Evolutionary conservation across 345 rosid species (phyloP).

Genomic region (Eucalyptus microcorys): DNA sequence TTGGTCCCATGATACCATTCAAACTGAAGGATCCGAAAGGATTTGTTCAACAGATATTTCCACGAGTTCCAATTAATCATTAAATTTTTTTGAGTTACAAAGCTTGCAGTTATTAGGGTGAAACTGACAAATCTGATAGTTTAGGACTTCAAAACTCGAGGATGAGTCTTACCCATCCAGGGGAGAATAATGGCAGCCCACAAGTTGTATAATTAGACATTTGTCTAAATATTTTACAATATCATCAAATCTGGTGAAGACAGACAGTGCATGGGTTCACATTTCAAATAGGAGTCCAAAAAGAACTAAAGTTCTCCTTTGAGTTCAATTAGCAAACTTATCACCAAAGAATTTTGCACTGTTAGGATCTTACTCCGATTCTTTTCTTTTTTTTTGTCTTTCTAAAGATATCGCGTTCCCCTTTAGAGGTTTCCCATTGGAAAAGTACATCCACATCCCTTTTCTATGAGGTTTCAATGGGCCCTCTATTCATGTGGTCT

Average conservation of each 20-base stretch:
- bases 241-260: background rate
- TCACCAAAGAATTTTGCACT: background rate
- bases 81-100: background rate
- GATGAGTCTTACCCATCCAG: background rate
- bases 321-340: background rate
- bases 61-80: background rate
- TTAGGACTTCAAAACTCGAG: background rate
- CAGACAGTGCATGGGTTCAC: background rate
- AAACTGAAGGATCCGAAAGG: background rate
- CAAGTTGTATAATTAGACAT: background rate
- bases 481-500: background rate
- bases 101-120: background rate
- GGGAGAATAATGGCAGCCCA: background rate
- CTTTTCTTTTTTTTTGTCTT: background rate
- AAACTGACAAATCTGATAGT: background rate
- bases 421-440: background rate
- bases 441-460: background rate
- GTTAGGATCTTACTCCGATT: background rate
- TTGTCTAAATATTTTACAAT: background rate
- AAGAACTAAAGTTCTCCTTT: background rate
- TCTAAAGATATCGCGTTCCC: background rate
- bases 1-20: background rate
- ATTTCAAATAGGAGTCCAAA: background rate
- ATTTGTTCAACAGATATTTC: background rate
- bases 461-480: background rate